These are phyloP conservation scores for Hypoxylon cercidicola DNA, from an alignment of 495 filamentous ascomycete genomes.

Conservation along the genomic window DNA sequence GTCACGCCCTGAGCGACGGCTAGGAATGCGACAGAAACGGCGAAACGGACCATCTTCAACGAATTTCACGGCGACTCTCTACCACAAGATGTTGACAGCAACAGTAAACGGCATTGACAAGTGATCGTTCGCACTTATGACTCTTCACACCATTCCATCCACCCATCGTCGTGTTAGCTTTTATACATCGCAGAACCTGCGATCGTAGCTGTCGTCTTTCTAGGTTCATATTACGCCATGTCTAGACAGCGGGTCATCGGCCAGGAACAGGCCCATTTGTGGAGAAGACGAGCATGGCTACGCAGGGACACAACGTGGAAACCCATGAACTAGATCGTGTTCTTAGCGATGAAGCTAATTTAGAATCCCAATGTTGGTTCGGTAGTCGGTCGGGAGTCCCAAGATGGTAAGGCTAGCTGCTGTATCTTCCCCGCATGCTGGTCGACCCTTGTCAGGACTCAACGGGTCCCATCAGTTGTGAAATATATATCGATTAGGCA, in stretches of 20 bases:
- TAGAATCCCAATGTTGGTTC: conserved; percentile 4
- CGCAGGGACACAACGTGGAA: conserved; percentile 16
- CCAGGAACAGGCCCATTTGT: background rate
- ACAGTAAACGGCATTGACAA: too few relatives aligned
- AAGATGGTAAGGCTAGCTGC: background rate
- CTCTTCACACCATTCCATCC: background rate
- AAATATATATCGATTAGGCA: too few relatives aligned
- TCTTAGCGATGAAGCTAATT: conserved; percentile 7
- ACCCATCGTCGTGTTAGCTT: background rate
- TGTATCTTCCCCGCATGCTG: background rate
- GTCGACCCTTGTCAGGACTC: conserved; percentile 2
- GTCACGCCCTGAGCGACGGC: background rate
- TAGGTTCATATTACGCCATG: conserved; percentile 11
- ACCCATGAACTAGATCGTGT: background rate
- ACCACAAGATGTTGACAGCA: background rate
- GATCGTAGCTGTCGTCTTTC: conserved; percentile 4
- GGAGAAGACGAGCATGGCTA: conserved; percentile 4
- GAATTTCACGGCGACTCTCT: background rate
- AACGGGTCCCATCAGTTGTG: background rate
- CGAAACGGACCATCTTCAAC: conserved; percentile 15
- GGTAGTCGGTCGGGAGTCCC: conserved; percentile 20
- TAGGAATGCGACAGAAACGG: background rate
- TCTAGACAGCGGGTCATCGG: background rate
- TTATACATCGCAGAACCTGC: conserved; percentile 1
- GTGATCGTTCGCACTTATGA: background rate